phyloP scores from a whole-genome alignment of 2,329 filamentous ascomycete species.

The Cladosporium sp. region DNA sequence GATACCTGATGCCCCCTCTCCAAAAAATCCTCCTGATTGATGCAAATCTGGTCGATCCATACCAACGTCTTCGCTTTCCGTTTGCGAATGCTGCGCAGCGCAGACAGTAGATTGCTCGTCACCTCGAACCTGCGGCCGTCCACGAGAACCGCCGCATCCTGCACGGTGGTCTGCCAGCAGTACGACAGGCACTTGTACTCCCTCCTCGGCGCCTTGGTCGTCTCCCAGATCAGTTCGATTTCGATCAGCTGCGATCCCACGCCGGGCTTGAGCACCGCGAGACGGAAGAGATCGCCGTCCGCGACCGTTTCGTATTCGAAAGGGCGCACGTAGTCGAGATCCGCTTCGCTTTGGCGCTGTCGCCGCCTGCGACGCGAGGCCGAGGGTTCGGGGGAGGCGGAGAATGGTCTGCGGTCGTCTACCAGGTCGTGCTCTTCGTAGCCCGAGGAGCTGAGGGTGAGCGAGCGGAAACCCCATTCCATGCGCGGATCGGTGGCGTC shows the following conservation, averaged over 20 bases:
- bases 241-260: constrained; percentile 24
- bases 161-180: constrained; percentile 31
- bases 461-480: constrained; percentile 26
- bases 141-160: constrained; percentile 29
- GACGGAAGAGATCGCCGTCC: constrained; percentile 32
- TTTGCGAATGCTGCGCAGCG: constrained; percentile 29
- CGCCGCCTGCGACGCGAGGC: constrained; percentile 23
- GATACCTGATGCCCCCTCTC: constrained; percentile 38
- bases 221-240: constrained; percentile 29
- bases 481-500: constrained; percentile 31
- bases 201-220: constrained; percentile 24
- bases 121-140: constrained; percentile 34
- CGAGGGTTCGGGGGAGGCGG: constrained; percentile 26
- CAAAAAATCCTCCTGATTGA: constrained; percentile 36
- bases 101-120: constrained; percentile 32
- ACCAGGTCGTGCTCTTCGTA: constrained; percentile 24
- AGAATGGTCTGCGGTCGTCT: constrained; percentile 26
- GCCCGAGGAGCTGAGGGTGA: constrained; percentile 24
- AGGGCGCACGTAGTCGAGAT: constrained; percentile 22
- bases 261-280: constrained; percentile 29
- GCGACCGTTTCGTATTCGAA: constrained; percentile 30
- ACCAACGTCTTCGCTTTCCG: constrained; percentile 31
- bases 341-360: constrained; percentile 24
- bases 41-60: constrained; percentile 32
- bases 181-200: constrained; percentile 33